These are phyloP conservation scores for Tulasnella calospora DNA, from an alignment of 768 basidiomycete species.

Conservation along the genomic window DNA sequence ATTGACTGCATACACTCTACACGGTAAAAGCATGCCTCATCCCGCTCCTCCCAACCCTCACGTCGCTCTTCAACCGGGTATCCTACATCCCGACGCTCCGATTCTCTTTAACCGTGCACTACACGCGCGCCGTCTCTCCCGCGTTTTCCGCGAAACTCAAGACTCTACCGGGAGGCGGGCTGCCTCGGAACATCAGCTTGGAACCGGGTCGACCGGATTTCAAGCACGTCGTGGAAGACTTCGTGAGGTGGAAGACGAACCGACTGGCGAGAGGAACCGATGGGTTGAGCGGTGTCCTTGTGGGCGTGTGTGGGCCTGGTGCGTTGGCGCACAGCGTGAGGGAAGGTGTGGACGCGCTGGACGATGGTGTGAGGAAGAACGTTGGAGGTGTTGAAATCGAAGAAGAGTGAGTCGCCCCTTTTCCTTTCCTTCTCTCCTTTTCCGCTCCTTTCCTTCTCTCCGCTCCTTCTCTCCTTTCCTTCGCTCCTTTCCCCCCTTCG, in stretches of 20 bases:
- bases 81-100: conserved; percentile 37
- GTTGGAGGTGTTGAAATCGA: conserved; percentile 25
- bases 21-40: conserved; percentile 43
- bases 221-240: neutral
- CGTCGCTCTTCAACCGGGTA: conserved; percentile 42
- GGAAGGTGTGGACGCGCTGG: neutral
- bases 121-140: conserved; percentile 46
- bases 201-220: conserved; percentile 20
- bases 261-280: neutral
- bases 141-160: neutral
- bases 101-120: conserved; percentile 51
- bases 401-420: conserved; percentile 16
- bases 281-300: conserved; percentile 16
- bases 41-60: conserved; percentile 48
- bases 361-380: neutral
- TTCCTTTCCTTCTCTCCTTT: neutral
- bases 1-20: neutral
- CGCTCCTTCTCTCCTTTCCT: neutral
- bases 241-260: conserved; percentile 2
- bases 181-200: neutral
- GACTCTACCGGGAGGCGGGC: neutral
- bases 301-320: conserved; percentile 23
- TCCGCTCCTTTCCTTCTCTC: neutral
- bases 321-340: conserved; percentile 7
- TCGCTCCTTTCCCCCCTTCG: too few species aligned